Evolutionary conservation across 2,329 filamentous ascomycete genomes (phyloP).

Genomic region (Talaromyces funiculosus): DNA sequence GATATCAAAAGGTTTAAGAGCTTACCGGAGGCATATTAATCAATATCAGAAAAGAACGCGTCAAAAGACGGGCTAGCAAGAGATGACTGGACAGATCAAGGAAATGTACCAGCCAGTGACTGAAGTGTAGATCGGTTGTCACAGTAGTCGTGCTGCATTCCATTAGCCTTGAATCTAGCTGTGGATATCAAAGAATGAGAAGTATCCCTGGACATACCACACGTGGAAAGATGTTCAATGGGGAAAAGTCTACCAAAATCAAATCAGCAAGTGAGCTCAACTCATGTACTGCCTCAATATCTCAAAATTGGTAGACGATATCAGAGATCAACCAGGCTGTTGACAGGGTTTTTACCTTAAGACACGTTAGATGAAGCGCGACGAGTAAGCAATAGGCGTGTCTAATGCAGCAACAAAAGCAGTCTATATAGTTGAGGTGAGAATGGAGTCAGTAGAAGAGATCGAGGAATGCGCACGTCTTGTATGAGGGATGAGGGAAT

Average conservation of each 20-base stretch:
- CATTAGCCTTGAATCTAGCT: slow-evolving; percentile 23
- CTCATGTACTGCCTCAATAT: background rate
- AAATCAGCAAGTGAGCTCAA: slow-evolving; percentile 9
- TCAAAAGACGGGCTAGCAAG: slow-evolving; percentile 18
- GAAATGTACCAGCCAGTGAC: slow-evolving; percentile 12
- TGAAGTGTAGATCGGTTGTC: slow-evolving; percentile 18
- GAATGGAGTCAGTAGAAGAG: slow-evolving; percentile 11
- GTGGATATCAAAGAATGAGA: slow-evolving; percentile 26
- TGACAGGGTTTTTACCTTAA: slow-evolving; percentile 8
- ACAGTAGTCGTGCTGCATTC: slow-evolving; percentile 32
- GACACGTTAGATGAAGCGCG: slow-evolving; percentile 7
- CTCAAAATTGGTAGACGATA: background rate
- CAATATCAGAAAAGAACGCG: slow-evolving; percentile 22
- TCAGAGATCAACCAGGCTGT: background rate
- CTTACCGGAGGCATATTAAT: slow-evolving; percentile 55
- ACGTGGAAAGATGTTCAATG: slow-evolving; percentile 27
- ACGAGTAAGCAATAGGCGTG: slow-evolving; percentile 13
- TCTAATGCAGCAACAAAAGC: background rate
- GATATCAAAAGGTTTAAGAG: slow-evolving; percentile 18
- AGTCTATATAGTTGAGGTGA: background rate
- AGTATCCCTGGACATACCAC: slow-evolving; percentile 30
- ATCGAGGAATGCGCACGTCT: slow-evolving; percentile 11
- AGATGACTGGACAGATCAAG: slow-evolving; percentile 16
- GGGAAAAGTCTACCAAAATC: slow-evolving; percentile 19
- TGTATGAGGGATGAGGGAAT: slow-evolving; percentile 3